Evolutionary conservation across 495 filamentous ascomycete species (phyloP).

Genomic region (Hypoxylon fragiforme): DNA sequence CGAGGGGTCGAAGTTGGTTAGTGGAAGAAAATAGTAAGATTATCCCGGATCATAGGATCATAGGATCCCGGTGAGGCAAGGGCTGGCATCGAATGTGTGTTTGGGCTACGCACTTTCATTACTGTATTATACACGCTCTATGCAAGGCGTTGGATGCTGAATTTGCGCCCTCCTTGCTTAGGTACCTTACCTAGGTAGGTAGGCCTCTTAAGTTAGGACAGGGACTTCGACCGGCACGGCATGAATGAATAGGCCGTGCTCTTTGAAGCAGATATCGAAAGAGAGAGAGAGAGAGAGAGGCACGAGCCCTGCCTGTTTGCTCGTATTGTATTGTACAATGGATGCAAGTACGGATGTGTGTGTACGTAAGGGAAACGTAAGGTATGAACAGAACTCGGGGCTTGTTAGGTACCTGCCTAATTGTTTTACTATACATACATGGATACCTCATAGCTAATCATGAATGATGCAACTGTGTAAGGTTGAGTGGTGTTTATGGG

Average conservation of each 20-base stretch:
- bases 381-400: slow-evolving; percentile 9
- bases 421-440: too few species aligned
- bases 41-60: background rate
- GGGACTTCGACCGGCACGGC: background rate
- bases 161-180: slow-evolving; percentile 1
- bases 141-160: slow-evolving; percentile 35
- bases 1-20: slow-evolving; percentile 62
- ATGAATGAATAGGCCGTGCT: slow-evolving; percentile 4
- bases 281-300: too few species aligned
- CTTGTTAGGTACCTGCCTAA: too few species aligned
- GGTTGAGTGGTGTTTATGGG: too few species aligned
- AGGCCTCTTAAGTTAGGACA: background rate
- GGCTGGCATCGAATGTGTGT: slow-evolving; percentile 14
- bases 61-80: background rate
- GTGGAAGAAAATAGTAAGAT: slow-evolving; percentile 44
- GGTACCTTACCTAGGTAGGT: too few species aligned
- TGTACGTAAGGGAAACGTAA: too few species aligned
- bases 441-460: too few species aligned
- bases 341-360: too few species aligned
- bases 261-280: background rate
- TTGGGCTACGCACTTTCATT: slow-evolving; percentile 21
- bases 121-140: slow-evolving; percentile 32
- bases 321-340: background rate
- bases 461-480: too few species aligned
- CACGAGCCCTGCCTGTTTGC: too few species aligned